Evolutionary conservation across 1,284 basidiomycete species (phyloP), one percentile per base, ranked within the genome.

Genomic region (Gymnopus androsaceus): DNA sequence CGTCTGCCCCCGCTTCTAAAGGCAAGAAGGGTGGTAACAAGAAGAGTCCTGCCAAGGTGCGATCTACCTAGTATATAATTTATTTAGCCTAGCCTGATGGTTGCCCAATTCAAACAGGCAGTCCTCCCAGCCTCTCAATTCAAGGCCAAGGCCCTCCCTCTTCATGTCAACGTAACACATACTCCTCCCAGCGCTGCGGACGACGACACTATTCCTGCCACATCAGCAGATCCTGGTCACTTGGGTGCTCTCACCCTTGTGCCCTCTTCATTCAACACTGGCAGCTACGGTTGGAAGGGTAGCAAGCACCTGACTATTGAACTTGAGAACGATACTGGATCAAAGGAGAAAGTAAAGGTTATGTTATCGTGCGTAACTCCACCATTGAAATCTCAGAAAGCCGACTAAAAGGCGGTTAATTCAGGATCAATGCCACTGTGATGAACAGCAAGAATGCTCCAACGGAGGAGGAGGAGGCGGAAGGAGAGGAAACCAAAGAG

Each of bases 241-340:
- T 74, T 91, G 59, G 82, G 82, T n/a, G 77, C 72, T 41, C 67
- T 84, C 21, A 78, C 80, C 0, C 74, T 90, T 14, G 61, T 78
- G 3, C 82, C 89, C 1, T 78, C 70, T 54, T 75, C 78, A 40
- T 90, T 92, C 69, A 65, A 74, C 17, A 90, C 88, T 0, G 88
- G 88, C 15, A 88, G 86, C 66, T 90, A 87, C 67, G 89, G 90
- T 4, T 92, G 89, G 89, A 92, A 90, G 66, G 89, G 86, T 4
- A 82, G 70, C 67, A 87, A 86, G 69, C 79, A 84, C 27, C 70
- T 91, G 59, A 78, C 76, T 1, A 76, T 92, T 49, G 86, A 89
- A 64, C 66, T 92, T 14, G 74, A 78, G 57, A 76, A 77, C 58
- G 66, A 73, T 0, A 79, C 81, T 25, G 79, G 73, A 4, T 79